A percentile compares a stretch with the other conserved stretches of the same genome.
phyloP scores from a whole-genome alignment of 306 rosid genomes.

The Prunus salicina region DNA sequence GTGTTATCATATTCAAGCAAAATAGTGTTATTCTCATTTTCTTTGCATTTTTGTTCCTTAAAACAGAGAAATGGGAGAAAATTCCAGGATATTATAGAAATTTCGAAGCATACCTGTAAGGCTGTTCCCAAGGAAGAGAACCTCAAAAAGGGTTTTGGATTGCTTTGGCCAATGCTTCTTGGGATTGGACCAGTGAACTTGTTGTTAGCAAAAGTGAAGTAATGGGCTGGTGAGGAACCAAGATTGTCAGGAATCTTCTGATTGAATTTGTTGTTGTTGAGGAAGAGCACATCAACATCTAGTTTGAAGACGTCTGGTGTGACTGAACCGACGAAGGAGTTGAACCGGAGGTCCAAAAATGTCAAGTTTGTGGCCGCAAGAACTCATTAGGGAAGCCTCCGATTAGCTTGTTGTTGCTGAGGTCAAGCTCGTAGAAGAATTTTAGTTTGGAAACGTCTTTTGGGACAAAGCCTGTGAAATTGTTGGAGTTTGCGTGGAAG shows the following conservation, averaged over 20 bases:
- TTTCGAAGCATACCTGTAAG: constrained; percentile 8
- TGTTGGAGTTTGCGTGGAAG: constrained; percentile 79
- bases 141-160: constrained; percentile 43
- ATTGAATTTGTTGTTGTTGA: constrained; percentile 56
- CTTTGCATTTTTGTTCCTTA: too few species aligned
- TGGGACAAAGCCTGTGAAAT: constrained; percentile 37
- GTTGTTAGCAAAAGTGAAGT: constrained; percentile 70
- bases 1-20: too few species aligned
- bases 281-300: constrained; percentile 59
- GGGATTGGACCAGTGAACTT: constrained; percentile 56
- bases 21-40: too few species aligned
- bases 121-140: constrained; percentile 56
- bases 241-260: constrained; percentile 42
- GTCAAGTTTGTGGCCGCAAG: constrained; percentile 21
- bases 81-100: neutral
- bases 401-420: constrained; percentile 49
- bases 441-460: neutral
- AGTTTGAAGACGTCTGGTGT: constrained; percentile 30
- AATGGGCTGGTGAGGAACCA: constrained; percentile 56
- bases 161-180: constrained; percentile 43
- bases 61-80: too few species aligned
- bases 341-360: constrained; percentile 76
- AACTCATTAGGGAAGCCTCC: constrained; percentile 42
- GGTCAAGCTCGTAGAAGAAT: constrained; percentile 67
- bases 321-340: constrained; percentile 24